Evolutionary conservation across 2,329 filamentous ascomycete species (phyloP), one percentile per base, ranked within the genome.

Genomic region (Paraconiothyrium brasiliense): DNA sequence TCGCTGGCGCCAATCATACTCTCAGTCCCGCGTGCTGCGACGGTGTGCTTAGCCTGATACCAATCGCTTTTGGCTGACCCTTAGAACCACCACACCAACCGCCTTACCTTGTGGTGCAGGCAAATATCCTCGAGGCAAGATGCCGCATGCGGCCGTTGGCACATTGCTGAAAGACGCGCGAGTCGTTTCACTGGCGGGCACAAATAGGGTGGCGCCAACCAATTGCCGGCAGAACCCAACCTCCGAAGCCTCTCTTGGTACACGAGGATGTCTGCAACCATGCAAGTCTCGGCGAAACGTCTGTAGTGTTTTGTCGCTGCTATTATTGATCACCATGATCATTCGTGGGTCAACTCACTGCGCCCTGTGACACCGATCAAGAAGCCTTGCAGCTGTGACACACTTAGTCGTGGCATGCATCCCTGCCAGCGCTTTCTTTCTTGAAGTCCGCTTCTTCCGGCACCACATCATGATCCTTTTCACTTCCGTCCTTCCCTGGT

Each of bases 171-270:
- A 65, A 63, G 64, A 67, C 60, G 62, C 61, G 66, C 64, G 57
- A 62, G 63, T 58, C 64, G 69, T 73, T 71, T 71, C 69, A 72
- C 67, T 65, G 60, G 67, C 64, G 67, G 56, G 62, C 67, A 71
- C 66, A 64, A 60, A 65, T 49, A 59, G 60, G 64, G 59, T 52
- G 54, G 56, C 59, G 44, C 66, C 64, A 67, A 61, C 61, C 43
- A 60, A 48, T 61, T 58, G 6, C 44, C 44, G 43, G 32, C 49
- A 54, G 43, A 56, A 43, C 39, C 58, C 54, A 55, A 59, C 37
- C 61, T 57, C 59, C 44, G 51, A 47, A 61, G 27, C 46, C 59
- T 34, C 57, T 56, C 54, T 60, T 58, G 58, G 54, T 44, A 59
- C 59, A 46, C 46, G 46, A 51, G 46, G 48, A 24, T 30, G 32